A percentile compares a stretch with the other conserved stretches of the same genome.
phyloP scores from a whole-genome alignment of 2,329 filamentous ascomycete species.

The Raffaelea albimanens region DNA sequence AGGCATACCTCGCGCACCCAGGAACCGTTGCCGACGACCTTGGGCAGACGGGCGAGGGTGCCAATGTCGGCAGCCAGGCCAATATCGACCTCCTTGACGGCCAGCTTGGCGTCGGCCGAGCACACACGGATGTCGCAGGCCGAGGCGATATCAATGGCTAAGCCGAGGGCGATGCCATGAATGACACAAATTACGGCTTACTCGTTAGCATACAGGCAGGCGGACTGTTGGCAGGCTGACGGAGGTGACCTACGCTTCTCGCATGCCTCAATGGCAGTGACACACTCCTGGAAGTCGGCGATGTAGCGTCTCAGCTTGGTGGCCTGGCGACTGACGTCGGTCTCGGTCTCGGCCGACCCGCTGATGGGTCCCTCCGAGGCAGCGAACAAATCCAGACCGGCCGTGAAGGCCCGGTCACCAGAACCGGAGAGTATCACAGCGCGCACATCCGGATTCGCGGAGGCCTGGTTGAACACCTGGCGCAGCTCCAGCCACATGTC shows the following conservation, averaged over 20 bases:
- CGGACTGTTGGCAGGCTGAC: too few species aligned
- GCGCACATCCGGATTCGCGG: slow-evolving; percentile 61
- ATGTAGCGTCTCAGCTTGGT: slow-evolving; percentile 57
- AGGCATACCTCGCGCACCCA: slow-evolving; percentile 77
- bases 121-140: slow-evolving; percentile 64
- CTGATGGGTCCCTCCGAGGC: slow-evolving; percentile 43
- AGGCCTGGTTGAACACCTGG: slow-evolving; percentile 62
- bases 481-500: slow-evolving; percentile 80
- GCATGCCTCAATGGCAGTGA: slow-evolving; percentile 71
- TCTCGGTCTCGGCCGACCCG: slow-evolving; percentile 30
- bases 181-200: slow-evolving; percentile 71
- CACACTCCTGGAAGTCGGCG: slow-evolving; percentile 68
- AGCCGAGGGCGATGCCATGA: slow-evolving; percentile 68
- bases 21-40: slow-evolving; percentile 57
- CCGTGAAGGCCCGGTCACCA: slow-evolving; percentile 75
- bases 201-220: neutral
- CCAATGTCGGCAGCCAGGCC: slow-evolving; percentile 73
- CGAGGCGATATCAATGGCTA: slow-evolving; percentile 65
- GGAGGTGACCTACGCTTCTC: slow-evolving; percentile 60
- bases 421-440: slow-evolving; percentile 71
- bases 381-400: slow-evolving; percentile 74
- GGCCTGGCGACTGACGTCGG: slow-evolving; percentile 58
- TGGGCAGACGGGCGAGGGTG: slow-evolving; percentile 63
- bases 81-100: slow-evolving; percentile 77
- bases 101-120: slow-evolving; percentile 48